Conservation (phyloP, 1,284 basidiomycete species). For the Filobasidium uniguttulatum region DNA sequence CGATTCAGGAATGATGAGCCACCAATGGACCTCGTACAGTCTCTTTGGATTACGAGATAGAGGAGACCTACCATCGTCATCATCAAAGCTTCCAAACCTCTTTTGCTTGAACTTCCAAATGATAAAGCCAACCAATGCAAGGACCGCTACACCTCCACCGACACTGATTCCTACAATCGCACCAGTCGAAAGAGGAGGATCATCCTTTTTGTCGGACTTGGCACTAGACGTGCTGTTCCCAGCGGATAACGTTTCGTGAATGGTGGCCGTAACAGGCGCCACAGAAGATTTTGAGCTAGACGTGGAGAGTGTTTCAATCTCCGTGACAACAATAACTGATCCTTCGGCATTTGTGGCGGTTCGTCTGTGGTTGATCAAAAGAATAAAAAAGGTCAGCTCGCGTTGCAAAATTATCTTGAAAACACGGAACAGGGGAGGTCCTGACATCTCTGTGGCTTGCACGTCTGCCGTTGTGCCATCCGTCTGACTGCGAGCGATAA, state of each 20-base stretch:
- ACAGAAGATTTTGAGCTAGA: neutral
- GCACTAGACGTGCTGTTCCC: slow-evolving; percentile 4
- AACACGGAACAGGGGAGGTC: no score
- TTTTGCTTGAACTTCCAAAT: slow-evolving; percentile 29
- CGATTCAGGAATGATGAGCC: neutral
- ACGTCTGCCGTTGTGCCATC: no score
- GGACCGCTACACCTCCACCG: slow-evolving; percentile 26
- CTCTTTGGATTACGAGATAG: no score
- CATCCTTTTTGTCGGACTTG: neutral
- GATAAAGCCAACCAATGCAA: slow-evolving; percentile 24
- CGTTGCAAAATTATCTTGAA: no score
- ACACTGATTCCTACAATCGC: slow-evolving; percentile 34
- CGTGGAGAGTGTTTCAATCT: slow-evolving; percentile 4
- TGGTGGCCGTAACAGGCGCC: neutral
- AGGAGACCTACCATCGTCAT: slow-evolving; percentile 21
- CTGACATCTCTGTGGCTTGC: no score
- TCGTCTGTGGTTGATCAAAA: no score
- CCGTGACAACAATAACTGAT: slow-evolving; percentile 10
- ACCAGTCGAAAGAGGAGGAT: slow-evolving; percentile 20
- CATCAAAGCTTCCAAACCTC: slow-evolving; percentile 19
- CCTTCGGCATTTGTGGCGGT: slow-evolving; percentile 6
- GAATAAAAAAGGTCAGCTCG: no score
- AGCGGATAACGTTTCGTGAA: slow-evolving; percentile 5
- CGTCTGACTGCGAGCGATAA: no score
- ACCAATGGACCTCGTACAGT: no score